Evolutionary conservation across 148 eudicot genomes (phyloP).

Genomic region (Persicaria tinctoria): DNA sequence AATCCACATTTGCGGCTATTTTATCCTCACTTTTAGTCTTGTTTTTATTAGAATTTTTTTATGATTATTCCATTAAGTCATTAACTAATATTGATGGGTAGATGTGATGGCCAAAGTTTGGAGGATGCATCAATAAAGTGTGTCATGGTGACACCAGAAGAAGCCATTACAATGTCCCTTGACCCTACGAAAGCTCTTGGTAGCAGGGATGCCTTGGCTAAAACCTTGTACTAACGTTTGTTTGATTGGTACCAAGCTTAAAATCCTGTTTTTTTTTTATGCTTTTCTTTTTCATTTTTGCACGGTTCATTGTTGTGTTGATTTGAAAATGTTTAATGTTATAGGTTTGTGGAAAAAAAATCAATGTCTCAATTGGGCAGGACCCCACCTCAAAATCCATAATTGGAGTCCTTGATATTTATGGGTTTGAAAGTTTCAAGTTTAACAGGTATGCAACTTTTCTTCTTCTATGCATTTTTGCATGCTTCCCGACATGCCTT

Average conservation of each 20-base stretch:
- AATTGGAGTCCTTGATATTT: conserved; percentile 64
- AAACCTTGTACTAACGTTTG: conserved; percentile 44
- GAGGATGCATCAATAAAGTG: conserved; percentile 55
- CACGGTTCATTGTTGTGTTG: not conserved
- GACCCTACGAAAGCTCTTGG: conserved; percentile 43
- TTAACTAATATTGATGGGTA: conserved; percentile 17
- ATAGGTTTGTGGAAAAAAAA: conserved; percentile 57
- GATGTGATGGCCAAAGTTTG: conserved; percentile 48
- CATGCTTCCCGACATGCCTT: not conserved
- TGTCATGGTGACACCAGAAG: conserved; percentile 63
- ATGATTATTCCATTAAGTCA: not conserved
- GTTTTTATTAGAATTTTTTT: not conserved
- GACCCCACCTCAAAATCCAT: conserved; percentile 45
- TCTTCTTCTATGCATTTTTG: not conserved
- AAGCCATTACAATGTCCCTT: conserved; percentile 47
- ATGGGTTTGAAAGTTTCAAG: conserved; percentile 65
- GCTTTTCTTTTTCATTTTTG: not conserved
- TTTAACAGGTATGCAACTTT: conserved; percentile 32
- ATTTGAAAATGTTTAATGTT: conserved; percentile 12
- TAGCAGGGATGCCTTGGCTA: conserved; percentile 59
- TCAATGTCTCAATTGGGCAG: conserved; percentile 49
- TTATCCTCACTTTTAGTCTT: not conserved
- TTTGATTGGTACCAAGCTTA: conserved; percentile 41
- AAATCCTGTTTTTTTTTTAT: not conserved
- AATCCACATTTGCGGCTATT: no score